Evolutionary conservation across 768 basidiomycete species (phyloP), one percentile per base, ranked within the genome.

Genomic region (Lentinula sp.): DNA sequence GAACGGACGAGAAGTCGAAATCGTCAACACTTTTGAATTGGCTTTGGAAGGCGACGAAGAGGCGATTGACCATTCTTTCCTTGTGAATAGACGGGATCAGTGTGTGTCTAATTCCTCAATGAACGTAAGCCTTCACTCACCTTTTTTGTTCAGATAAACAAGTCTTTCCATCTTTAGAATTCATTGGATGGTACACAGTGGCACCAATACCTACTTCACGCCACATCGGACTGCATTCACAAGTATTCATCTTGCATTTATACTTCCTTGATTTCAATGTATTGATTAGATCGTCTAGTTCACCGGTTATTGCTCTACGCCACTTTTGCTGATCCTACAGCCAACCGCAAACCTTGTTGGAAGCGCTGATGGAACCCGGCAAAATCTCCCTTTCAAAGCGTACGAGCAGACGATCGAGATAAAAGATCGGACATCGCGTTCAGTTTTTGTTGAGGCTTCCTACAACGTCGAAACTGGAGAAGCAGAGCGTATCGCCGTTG

Each of bases 131-230:
- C 23, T 52, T 52, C 8, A 55, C 39, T 46, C 52, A 55, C 60
- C 21, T 35, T 63, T 59, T 49, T 21, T 57, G 46, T 52, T 48
- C 72, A 98, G 96, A 95, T 80, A 96, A 96, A 73, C 95, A 97
- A 75, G 96, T 98, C 21, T 98, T 99, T 72, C 97, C 97, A 10
- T 94, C 95, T 0, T 81, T 98, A 37, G 97, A 98, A 70, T 88
- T 99, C 69, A 91, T 99, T 55, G 97, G 97, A 7, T 99, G 97
- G 97, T 99, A 99, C 74, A 91, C 91, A 0, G 87, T 95, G 48
- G 88, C 93, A 15, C 71, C 81, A n/a, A 76, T 78, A 10, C 93
- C 93, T 0, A 87, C 87, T 1, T 68, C 81, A n/a, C 77, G 76
- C 18, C 94, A 98, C 68, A 86, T 93, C 49, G 78, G 83, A 1